These are phyloP conservation scores for Penicillium expansum DNA, from an alignment of 2,329 filamentous ascomycete species.

Conservation along the genomic window DNA sequence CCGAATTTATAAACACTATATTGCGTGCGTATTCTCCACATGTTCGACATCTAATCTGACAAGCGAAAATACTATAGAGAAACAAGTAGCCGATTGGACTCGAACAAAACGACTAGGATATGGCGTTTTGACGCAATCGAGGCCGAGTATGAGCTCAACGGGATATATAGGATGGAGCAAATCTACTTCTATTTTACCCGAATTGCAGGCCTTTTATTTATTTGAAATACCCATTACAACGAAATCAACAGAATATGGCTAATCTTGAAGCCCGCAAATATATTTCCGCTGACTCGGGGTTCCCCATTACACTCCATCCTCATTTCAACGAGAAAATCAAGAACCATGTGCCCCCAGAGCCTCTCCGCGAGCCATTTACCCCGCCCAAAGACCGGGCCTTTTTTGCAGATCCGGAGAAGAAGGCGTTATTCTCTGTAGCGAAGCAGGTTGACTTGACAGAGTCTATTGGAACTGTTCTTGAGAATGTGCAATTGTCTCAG, in stretches of 20 bases:
- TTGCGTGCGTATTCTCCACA: background rate
- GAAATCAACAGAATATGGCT: constrained; percentile 27
- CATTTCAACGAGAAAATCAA: constrained; percentile 50
- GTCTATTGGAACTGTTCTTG: constrained; percentile 40
- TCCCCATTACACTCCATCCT: constrained; percentile 48
- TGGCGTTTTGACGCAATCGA: constrained; percentile 1
- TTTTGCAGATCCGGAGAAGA: constrained; percentile 43
- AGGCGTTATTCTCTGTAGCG: constrained; percentile 34
- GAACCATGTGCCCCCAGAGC: constrained; percentile 42
- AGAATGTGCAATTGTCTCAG: constrained; percentile 46
- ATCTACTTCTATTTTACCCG: background rate
- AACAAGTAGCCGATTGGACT: background rate
- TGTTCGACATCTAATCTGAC: background rate
- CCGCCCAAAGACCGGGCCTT: constrained; percentile 31
- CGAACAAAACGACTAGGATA: background rate
- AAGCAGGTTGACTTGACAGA: constrained; percentile 34
- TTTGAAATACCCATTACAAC: too few species aligned
- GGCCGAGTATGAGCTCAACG: background rate
- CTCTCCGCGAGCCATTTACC: constrained; percentile 29
- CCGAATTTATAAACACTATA: background rate
- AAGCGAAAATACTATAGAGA: background rate
- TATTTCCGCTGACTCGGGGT: constrained; percentile 51
- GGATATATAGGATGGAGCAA: background rate
- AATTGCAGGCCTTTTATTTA: background rate
- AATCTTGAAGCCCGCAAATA: constrained; percentile 49